Evolutionary conservation across 345 rosid species (phyloP).

Genomic region (Noccaea bulbosa): DNA sequence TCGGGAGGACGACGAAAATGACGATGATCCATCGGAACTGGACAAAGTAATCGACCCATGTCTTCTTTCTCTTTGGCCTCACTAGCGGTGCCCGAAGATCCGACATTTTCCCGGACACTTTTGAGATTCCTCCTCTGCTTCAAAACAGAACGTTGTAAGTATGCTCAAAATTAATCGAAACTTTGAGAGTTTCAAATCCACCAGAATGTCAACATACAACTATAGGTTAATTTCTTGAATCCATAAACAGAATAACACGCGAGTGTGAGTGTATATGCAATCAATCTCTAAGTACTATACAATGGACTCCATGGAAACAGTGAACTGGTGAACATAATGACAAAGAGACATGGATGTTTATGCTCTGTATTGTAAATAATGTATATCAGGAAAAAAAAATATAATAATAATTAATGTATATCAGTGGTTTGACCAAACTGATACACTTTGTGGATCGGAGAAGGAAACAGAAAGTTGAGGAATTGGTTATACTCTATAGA

Average conservation of each 20-base stretch:
- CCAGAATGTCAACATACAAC: no score
- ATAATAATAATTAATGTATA: no score
- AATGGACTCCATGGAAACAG: constrained; percentile 7
- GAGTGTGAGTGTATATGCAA: background rate
- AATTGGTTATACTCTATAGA: constrained; percentile 30
- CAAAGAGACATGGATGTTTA: constrained; percentile 22
- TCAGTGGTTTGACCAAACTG: constrained; percentile 13
- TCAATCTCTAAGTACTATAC: background rate
- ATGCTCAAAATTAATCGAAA: background rate
- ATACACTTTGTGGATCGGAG: constrained; percentile 10
- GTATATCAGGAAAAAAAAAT: no score
- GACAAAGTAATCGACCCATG: constrained; percentile 81
- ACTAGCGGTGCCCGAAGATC: constrained; percentile 76
- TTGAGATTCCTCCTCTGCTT: constrained; percentile 40
- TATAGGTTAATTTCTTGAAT: constrained; percentile 9
- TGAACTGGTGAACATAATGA: background rate
- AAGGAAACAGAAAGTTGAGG: constrained; percentile 11
- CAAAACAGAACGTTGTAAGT: constrained; percentile 18
- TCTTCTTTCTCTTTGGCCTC: constrained; percentile 90
- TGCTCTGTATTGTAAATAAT: background rate
- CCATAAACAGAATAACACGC: constrained; percentile 6
- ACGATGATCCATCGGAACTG: constrained; percentile 91
- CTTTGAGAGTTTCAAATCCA: background rate
- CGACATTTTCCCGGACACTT: constrained; percentile 64
- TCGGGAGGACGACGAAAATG: constrained; percentile 89